A percentile compares a stretch with the other conserved stretches of the same genome.
Evolutionary conservation across 495 filamentous ascomycete genomes (phyloP).

Genomic region (Lasiosphaeria ovina): DNA sequence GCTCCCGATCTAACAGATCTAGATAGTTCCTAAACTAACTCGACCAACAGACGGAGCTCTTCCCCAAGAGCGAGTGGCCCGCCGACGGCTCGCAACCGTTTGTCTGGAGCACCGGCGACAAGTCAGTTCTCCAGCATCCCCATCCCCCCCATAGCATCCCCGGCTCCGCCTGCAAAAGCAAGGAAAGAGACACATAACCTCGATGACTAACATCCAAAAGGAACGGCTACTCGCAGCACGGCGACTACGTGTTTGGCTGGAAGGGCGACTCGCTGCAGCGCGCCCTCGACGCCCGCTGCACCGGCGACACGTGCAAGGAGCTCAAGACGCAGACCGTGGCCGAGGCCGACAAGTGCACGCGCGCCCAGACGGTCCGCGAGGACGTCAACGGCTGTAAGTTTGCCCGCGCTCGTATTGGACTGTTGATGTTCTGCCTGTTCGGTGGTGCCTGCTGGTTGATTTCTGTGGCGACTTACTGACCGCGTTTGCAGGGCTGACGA

Average conservation of each 20-base stretch:
- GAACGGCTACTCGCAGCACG: slow-evolving; percentile 36
- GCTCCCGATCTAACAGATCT: background rate
- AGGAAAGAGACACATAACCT: slow-evolving; percentile 17
- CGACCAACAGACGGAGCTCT: slow-evolving; percentile 22
- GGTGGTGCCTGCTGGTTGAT: background rate
- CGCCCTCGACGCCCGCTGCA: slow-evolving; percentile 37
- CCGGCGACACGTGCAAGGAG: slow-evolving; percentile 29
- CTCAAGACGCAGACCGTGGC: slow-evolving; percentile 32
- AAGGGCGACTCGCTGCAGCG: slow-evolving; percentile 36
- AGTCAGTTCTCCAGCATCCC: slow-evolving; percentile 4
- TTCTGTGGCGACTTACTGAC: background rate
- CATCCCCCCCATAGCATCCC: too few species aligned
- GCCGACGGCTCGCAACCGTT: slow-evolving; percentile 43
- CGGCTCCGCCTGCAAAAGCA: background rate
- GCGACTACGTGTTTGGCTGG: slow-evolving; percentile 42
- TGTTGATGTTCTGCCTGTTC: background rate
- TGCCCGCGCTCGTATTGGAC: background rate
- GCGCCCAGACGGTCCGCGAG: slow-evolving; percentile 28
- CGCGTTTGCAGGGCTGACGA: background rate
- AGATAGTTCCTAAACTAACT: slow-evolving; percentile 15
- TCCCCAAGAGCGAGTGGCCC: slow-evolving; percentile 33
- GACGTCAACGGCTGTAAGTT: slow-evolving; percentile 35
- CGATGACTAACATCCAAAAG: slow-evolving; percentile 1
- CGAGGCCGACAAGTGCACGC: slow-evolving; percentile 32
- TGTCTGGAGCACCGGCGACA: slow-evolving; percentile 44